Evolutionary conservation across 2,329 filamentous ascomycete species (phyloP), one percentile per base, ranked within the genome.

Genomic region (Venturiaceae sp.): DNA sequence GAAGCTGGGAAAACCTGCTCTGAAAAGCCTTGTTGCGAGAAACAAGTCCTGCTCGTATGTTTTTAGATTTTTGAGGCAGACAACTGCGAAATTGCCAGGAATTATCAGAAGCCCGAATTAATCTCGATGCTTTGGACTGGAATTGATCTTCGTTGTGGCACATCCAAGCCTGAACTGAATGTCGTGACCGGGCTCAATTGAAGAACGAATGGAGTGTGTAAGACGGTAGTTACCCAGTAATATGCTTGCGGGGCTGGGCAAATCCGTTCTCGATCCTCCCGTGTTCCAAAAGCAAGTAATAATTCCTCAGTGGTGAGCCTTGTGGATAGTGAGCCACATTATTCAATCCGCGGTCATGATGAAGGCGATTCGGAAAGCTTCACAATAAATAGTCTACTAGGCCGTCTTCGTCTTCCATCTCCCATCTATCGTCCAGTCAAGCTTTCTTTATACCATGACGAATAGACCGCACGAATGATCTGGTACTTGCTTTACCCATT

Each of bases 401-500:
- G 11, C 23, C 28, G 14, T 14, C 23, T 50, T 30, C 13, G 16
- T 6, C 26, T 30, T n/a, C 44, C 28, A 21, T 47, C 13, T 46
- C 41, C 19, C 5, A 41, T 21, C 3, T 16, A 14, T 14, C 11
- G 23, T 47, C 44, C 16, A 6, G 23, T n/a, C 13, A 2, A n/a
- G 6, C 23, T 30, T 14, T 47, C 44, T n/a, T 28, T n/a, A n/a
- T n/a, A n/a, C n/a, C n/a, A n/a, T n/a, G n/a, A n/a, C n/a, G n/a
- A n/a, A n/a, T n/a, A n/a, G n/a, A n/a, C 30, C 44, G 30, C 55
- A 33, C 55, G 55, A n/a, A 79, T 89, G 86, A 86, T 89, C 74
- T 89, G 86, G 86, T 89, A 87, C 75, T 74, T 91, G 55, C 75
- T 91, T 64, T 90, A 87, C 75, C 87, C 87, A 68, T 77, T 91